A percentile compares a stretch with the other conserved stretches of the same genome.
phyloP scores from a whole-genome alignment of 83 land plant species.

The Picea abies region DNA sequence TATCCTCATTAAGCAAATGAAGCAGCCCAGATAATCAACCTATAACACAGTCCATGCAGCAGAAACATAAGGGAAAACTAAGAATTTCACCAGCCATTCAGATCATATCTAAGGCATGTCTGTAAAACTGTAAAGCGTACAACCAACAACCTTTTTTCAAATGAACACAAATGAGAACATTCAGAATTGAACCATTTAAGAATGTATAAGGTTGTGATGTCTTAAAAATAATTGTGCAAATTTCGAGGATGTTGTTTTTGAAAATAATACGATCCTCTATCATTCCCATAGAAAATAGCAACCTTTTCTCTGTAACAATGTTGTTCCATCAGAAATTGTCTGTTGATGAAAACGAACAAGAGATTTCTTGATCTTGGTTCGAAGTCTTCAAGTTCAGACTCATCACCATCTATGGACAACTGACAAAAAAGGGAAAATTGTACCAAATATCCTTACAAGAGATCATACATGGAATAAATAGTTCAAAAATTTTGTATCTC shows the following conservation, averaged over 20 bases:
- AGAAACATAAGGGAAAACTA: background rate
- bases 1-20: background rate
- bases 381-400: constrained; percentile 1
- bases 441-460: background rate
- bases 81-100: background rate
- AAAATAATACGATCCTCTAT: constrained; percentile 7
- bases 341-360: constrained; percentile 5
- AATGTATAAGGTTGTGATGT: background rate
- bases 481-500: background rate
- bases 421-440: background rate
- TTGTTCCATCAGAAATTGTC: constrained; percentile 5
- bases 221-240: constrained; percentile 3
- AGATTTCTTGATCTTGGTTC: background rate
- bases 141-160: background rate
- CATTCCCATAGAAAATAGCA: background rate
- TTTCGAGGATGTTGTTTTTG: too few species aligned
- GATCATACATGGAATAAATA: background rate
- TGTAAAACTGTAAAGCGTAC: background rate
- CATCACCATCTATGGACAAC: background rate
- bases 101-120: background rate
- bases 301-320: background rate
- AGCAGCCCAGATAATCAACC: background rate
- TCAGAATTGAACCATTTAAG: background rate
- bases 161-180: background rate
- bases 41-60: background rate